Percentiles rank a stretch among this genome's conserved stretches.
These are phyloP conservation scores for Starmerella scarabaei DNA, from an alignment of 805 yeast species.

Conservation along the genomic window DNA sequence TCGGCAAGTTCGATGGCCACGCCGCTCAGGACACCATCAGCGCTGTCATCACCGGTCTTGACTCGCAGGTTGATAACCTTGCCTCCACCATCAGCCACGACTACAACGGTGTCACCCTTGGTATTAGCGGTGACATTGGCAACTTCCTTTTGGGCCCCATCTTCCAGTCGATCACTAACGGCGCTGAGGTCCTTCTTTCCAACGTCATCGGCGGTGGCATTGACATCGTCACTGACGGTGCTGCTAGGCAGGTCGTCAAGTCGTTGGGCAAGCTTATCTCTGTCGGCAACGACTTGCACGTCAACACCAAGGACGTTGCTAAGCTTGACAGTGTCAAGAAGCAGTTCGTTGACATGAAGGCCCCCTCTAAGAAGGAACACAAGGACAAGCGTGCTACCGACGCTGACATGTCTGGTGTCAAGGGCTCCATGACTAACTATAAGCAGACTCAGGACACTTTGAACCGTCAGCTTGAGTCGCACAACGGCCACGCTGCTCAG, in stretches of 20 bases:
- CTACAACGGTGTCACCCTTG: slow-evolving; percentile 20
- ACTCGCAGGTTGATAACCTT: slow-evolving; percentile 26
- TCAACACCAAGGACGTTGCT: slow-evolving; percentile 3
- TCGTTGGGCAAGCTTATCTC: slow-evolving; percentile 16
- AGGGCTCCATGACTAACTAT: slow-evolving; percentile 20
- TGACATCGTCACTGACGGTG: slow-evolving; percentile 23
- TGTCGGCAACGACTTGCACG: slow-evolving; percentile 18
- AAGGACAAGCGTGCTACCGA: slow-evolving; percentile 13
- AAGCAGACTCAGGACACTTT: slow-evolving; percentile 19
- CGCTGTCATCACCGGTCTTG: slow-evolving; percentile 25
- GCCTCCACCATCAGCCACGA: slow-evolving; percentile 17
- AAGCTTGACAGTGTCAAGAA: slow-evolving; percentile 14
- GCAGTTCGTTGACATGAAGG: slow-evolving; percentile 13
- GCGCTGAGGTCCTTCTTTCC: slow-evolving; percentile 25
- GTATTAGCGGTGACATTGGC: slow-evolving; percentile 22
- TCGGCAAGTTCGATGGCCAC: slow-evolving; percentile 18
- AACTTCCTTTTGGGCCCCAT: slow-evolving; percentile 22
- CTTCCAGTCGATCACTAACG: slow-evolving; percentile 25
- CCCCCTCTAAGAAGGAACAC: neutral
- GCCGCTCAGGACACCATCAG: slow-evolving; percentile 18
- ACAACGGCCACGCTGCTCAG: slow-evolving; percentile 22
- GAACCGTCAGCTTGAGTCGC: slow-evolving; percentile 15
- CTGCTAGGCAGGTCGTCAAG: slow-evolving; percentile 16
- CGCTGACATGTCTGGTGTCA: slow-evolving; percentile 14
- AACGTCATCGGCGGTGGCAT: slow-evolving; percentile 21